These are phyloP conservation scores for Exophiala spinifera DNA, from an alignment of 2,329 filamentous ascomycete species.

Conservation along the genomic window DNA sequence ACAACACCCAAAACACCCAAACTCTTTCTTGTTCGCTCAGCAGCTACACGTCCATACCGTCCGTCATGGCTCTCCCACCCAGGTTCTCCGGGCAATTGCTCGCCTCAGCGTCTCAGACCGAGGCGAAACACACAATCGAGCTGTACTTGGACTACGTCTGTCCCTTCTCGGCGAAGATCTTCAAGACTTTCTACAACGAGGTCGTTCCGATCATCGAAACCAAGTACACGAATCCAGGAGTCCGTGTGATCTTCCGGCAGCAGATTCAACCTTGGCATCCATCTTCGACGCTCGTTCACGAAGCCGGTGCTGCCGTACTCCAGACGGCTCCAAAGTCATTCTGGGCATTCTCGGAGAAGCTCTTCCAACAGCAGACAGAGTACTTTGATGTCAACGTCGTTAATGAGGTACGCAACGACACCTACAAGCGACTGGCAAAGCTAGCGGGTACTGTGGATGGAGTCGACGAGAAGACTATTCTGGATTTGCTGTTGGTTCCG, in stretches of 20 bases:
- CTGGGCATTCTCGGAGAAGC: slow-evolving; percentile 70
- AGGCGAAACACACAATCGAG: slow-evolving; percentile 52
- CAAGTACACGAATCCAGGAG: slow-evolving; percentile 54
- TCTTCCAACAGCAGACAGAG: slow-evolving; percentile 67
- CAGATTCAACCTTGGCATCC: slow-evolving; percentile 96
- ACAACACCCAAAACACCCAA: too few relatives aligned
- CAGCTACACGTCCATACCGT: too few relatives aligned
- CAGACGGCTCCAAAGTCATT: slow-evolving; percentile 68
- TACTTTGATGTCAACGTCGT: slow-evolving; percentile 86
- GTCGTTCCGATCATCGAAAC: slow-evolving; percentile 64
- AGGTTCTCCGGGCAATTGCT: slow-evolving; percentile 55
- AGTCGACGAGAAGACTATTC: slow-evolving; percentile 67
- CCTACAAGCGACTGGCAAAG: slow-evolving; percentile 74
- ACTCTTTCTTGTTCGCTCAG: too few relatives aligned
- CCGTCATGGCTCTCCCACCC: slow-evolving; percentile 56
- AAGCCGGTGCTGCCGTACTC: slow-evolving; percentile 79
- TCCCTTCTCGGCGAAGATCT: slow-evolving; percentile 71
- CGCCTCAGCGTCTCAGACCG: slow-evolving; percentile 37
- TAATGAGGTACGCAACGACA: slow-evolving; percentile 77
- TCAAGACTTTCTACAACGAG: slow-evolving; percentile 68
- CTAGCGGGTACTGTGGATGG: slow-evolving; percentile 66
- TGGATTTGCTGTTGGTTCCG: slow-evolving; percentile 64
- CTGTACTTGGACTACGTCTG: slow-evolving; percentile 88
- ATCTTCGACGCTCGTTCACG: slow-evolving; percentile 66
- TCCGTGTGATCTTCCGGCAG: slow-evolving; percentile 79